Percentiles rank a stretch among this genome's conserved stretches.
Evolutionary conservation across 176 grass and related monocot genomes (phyloP).

Genomic region (Oryza meyeriana): DNA sequence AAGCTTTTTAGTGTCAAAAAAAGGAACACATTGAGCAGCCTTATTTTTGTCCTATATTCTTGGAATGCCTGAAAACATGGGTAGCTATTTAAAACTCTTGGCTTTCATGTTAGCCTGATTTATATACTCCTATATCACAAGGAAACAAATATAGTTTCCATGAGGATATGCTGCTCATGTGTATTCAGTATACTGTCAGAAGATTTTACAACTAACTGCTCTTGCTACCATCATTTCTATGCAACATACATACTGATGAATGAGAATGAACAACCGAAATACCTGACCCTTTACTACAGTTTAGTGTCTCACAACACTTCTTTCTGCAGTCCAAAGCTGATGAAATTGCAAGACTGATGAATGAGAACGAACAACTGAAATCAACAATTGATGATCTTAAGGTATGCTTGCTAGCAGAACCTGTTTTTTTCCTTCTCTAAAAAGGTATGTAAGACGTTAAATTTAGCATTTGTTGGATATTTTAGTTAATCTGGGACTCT

Average conservation of each 20-base stretch:
- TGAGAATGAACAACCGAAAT: no score
- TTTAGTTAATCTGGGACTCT: constrained; percentile 18
- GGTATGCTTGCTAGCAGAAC: constrained; percentile 52
- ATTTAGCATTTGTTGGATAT: background rate
- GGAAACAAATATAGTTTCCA: background rate
- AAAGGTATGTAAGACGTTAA: background rate
- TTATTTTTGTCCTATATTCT: constrained; percentile 2
- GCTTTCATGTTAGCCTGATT: background rate
- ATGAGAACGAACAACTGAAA: constrained; percentile 88
- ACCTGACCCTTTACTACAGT: background rate
- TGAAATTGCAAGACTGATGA: constrained; percentile 92
- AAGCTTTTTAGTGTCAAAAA: no score
- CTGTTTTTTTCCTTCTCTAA: constrained; percentile 23
- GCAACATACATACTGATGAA: background rate
- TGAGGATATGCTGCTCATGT: background rate
- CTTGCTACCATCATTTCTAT: background rate
- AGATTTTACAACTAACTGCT: constrained; percentile 1
- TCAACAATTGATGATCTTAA: constrained; percentile 86
- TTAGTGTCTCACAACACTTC: constrained; percentile 6
- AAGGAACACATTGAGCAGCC: background rate
- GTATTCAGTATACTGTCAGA: background rate
- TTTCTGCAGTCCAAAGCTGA: constrained; percentile 90
- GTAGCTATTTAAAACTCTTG: background rate
- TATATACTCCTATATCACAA: background rate
- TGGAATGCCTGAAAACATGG: background rate